Percentiles rank a stretch among this genome's conserved stretches.
These are phyloP conservation scores for Russula foetens DNA, from an alignment of 768 basidiomycete genomes.

Conservation along the genomic window DNA sequence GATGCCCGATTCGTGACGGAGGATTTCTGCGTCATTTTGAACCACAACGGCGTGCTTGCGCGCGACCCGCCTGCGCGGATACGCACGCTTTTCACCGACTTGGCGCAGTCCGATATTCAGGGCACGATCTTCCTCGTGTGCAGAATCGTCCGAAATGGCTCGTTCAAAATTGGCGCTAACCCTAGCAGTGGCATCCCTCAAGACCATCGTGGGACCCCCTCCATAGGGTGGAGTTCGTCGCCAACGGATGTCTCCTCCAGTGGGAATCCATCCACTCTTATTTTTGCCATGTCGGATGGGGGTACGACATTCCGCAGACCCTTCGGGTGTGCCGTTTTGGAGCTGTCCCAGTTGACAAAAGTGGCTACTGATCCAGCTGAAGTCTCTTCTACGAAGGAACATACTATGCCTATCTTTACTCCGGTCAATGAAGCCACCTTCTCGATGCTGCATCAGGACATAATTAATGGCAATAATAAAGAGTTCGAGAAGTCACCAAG, in stretches of 20 bases:
- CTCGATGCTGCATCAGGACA: conserved; percentile 92
- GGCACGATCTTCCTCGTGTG: conserved; percentile 87
- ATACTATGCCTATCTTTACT: conserved; percentile 81
- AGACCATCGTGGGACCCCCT: conserved; percentile 51
- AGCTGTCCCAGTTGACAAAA: conserved; percentile 66
- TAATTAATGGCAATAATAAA: conserved; percentile 68
- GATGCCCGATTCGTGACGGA: conserved; percentile 87
- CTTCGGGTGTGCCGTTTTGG: conserved; percentile 92
- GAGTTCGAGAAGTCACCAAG: conserved; percentile 79
- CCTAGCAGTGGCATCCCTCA: conserved; percentile 40
- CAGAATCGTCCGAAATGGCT: conserved; percentile 81
- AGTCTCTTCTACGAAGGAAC: conserved; percentile 58
- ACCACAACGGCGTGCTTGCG: conserved; percentile 85
- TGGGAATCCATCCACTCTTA: background rate
- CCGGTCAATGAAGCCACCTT: conserved; percentile 80
- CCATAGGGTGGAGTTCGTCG: conserved; percentile 27
- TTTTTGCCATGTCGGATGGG: conserved; percentile 22
- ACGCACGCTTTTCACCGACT: conserved; percentile 83
- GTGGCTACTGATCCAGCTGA: conserved; percentile 59
- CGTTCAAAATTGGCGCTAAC: conserved; percentile 62
- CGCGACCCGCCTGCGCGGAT: conserved; percentile 68
- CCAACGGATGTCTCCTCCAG: conserved; percentile 1
- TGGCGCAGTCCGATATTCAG: conserved; percentile 79
- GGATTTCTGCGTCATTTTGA: conserved; percentile 83
- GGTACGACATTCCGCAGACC: conserved; percentile 64